phyloP scores from a whole-genome alignment of 208 protist genomes.

The Leishmania martiniquensis region DNA sequence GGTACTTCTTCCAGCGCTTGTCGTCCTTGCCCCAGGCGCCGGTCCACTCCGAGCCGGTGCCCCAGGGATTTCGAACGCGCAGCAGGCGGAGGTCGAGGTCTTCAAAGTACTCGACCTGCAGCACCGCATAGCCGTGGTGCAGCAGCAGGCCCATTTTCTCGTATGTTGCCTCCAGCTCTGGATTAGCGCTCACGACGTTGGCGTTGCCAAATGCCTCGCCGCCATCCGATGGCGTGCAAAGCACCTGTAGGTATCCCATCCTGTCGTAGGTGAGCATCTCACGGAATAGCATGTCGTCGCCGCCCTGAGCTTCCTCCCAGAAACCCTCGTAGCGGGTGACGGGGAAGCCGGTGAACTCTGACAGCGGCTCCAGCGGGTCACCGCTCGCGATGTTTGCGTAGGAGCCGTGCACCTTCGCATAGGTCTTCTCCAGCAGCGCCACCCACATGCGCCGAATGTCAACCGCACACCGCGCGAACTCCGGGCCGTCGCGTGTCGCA shows the following conservation, averaged over 20 bases:
- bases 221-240: conserved; percentile 66
- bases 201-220: conserved; percentile 45
- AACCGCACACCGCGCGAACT: conserved; percentile 60
- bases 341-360: conserved; percentile 82
- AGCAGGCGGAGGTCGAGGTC: conserved; percentile 68
- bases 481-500: conserved; percentile 51
- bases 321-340: conserved; percentile 64
- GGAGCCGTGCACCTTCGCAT: conserved; percentile 84
- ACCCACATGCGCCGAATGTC: conserved; percentile 87
- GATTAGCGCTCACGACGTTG: conserved; percentile 35
- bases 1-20: conserved; percentile 75
- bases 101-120: conserved; percentile 53
- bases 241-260: conserved; percentile 57
- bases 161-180: conserved; percentile 55
- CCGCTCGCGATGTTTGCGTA: conserved; percentile 85
- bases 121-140: conserved; percentile 69
- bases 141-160: conserved; percentile 61
- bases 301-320: conserved; percentile 47
- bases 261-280: conserved; percentile 51
- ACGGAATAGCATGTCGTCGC: conserved; percentile 60
- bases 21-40: conserved; percentile 67
- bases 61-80: conserved; percentile 80
- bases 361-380: conserved; percentile 70
- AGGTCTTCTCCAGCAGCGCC: conserved; percentile 83
- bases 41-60: conserved; percentile 67